Evolutionary conservation across 2,329 filamentous ascomycete genomes (phyloP).

Genomic region (Waltergamsia citrina): DNA sequence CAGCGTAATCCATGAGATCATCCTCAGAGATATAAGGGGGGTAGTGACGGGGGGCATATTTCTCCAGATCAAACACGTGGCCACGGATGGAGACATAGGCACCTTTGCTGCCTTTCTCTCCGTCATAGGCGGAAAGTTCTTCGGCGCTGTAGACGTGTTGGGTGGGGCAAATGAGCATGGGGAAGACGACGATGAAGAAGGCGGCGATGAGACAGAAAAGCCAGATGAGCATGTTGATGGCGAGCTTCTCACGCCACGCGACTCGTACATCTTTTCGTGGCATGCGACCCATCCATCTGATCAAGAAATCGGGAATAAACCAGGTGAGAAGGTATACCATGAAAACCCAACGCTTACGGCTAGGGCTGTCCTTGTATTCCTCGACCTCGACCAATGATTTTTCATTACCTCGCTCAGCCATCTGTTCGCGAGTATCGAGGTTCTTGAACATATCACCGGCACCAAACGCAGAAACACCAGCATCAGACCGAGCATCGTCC

Average conservation of each 20-base stretch:
- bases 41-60: slow-evolving; percentile 71
- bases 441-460: slow-evolving; percentile 98
- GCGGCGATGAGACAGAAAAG: slow-evolving; percentile 64
- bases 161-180: slow-evolving; percentile 77
- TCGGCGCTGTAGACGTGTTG: slow-evolving; percentile 77
- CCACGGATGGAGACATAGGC: slow-evolving; percentile 80
- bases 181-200: slow-evolving; percentile 89
- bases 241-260: slow-evolving; percentile 94
- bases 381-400: slow-evolving; percentile 88
- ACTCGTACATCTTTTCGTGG: slow-evolving; percentile 82
- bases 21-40: slow-evolving; percentile 45
- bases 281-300: slow-evolving; percentile 73
- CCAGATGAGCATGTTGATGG: slow-evolving; percentile 98
- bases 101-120: slow-evolving; percentile 48
- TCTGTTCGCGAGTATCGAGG: slow-evolving; percentile 83
- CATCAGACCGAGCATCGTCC: slow-evolving; percentile 85
- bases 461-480: slow-evolving; percentile 82
- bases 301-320: slow-evolving; percentile 75
- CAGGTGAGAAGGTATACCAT: slow-evolving; percentile 78
- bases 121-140: slow-evolving; percentile 67
- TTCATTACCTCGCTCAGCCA: slow-evolving; percentile 91
- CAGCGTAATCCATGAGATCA: slow-evolving; percentile 70
- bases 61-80: slow-evolving; percentile 73
- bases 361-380: slow-evolving; percentile 64
- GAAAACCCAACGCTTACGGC: slow-evolving; percentile 85